Evolutionary conservation across 345 rosid genomes (phyloP).

Genomic region (Dipteronia dyeriana): DNA sequence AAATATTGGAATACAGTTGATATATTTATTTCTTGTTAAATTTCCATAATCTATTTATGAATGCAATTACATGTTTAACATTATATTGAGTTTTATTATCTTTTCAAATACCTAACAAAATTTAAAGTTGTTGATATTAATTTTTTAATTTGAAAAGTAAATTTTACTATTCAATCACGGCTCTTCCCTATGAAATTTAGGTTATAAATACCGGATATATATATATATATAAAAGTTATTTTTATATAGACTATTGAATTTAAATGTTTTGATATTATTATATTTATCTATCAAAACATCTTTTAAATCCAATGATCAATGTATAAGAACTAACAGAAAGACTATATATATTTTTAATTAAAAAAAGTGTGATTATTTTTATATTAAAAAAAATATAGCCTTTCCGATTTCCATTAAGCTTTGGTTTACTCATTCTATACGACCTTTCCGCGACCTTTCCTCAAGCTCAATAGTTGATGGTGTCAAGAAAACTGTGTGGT

Average conservation of each 20-base stretch:
- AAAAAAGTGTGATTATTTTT: not conserved
- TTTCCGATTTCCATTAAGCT: not conserved
- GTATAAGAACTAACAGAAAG: no score
- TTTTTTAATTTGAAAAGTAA: not conserved
- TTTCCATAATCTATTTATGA: no score
- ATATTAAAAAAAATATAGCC: not conserved
- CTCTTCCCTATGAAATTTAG: not conserved
- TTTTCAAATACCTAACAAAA: not conserved
- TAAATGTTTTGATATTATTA: no score
- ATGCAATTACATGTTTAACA: no score
- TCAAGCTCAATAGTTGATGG: not conserved
- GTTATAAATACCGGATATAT: not conserved
- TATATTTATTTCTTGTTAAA: no score
- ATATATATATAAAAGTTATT: no score
- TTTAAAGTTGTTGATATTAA: not conserved
- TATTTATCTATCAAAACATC: no score
- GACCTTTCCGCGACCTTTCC: conserved; percentile 17
- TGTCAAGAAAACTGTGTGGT: not conserved
- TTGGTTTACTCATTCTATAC: not conserved
- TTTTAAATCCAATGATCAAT: no score
- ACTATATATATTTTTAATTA: no score
- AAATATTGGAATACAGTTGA: no score
- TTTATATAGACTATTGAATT: no score
- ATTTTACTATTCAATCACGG: not conserved
- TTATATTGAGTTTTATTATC: no score